Conservation (phyloP, 805 yeast species). For the Cyberlindnera xishuangbannaensis region DNA sequence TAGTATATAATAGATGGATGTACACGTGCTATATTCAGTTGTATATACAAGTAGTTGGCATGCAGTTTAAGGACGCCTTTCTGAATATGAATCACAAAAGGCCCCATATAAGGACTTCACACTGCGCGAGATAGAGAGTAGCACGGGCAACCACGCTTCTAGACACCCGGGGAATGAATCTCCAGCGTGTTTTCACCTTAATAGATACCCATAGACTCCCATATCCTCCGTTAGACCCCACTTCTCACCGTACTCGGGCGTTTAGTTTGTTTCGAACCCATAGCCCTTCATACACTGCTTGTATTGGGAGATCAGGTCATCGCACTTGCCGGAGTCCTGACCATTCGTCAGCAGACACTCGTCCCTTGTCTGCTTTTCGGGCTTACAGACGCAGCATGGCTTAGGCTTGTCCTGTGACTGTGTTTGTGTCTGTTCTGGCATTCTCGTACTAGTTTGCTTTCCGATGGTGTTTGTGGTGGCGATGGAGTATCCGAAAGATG, state of each 20-base stretch:
- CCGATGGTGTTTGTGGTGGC: too few species aligned
- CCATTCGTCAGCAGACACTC: constrained; percentile 83
- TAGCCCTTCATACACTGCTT: constrained; percentile 87
- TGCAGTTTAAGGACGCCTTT: too few species aligned
- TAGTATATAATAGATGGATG: too few species aligned
- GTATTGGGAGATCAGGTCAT: constrained; percentile 62
- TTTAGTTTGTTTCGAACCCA: constrained; percentile 55
- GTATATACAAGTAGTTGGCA: too few species aligned
- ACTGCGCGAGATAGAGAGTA: too few species aligned
- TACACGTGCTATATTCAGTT: too few species aligned
- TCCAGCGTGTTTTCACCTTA: background rate
- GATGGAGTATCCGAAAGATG: too few species aligned
- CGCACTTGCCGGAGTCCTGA: constrained; percentile 78
- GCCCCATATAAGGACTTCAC: too few species aligned
- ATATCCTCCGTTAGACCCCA: background rate
- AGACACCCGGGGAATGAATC: too few species aligned
- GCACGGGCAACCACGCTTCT: too few species aligned
- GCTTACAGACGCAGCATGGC: constrained; percentile 94
- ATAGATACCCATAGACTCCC: background rate
- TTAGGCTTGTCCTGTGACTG: constrained; percentile 65
- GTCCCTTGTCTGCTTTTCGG: constrained; percentile 76
- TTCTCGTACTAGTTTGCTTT: constrained; percentile 1
- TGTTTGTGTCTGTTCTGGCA: constrained; percentile 15
- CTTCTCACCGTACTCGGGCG: background rate
- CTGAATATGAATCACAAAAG: too few species aligned